Base-by-base conservation (phyloP, 371 early-diverging fungal species). In the Funneliformis caledonium region DNA sequence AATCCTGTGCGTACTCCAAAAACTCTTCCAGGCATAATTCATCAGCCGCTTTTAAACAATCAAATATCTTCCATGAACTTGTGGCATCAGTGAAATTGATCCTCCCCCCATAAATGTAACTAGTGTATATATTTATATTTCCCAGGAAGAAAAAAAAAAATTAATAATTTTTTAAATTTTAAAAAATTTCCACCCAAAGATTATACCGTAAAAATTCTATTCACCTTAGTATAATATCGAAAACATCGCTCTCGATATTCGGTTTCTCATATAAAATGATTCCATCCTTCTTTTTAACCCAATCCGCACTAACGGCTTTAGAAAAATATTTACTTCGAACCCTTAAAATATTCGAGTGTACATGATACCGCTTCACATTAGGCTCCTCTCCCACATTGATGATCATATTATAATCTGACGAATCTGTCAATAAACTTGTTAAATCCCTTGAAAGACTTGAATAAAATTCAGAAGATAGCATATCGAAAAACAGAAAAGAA, bases 101-200 rank as follows among this genome's bases (percentile, higher is more conserved):
- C 19, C 48, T 68, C 16, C 78, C 78, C 14, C 67, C 61, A 52
- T 78, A 78, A 50, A 78, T 64, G 31, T 22, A 78, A 31, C 78
- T 78, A n/a, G 10, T 37, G 26, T 26, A 26, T 26, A 37, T 0
- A 2, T 37, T 37, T 37, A 2, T 37, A 2, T 37, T 37, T 37
- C 37, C 37, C 37, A 37, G 37, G 37, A 37, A 37, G 37, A 37
- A 26, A 47, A 48, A 37, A 48, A 26, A 14, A 72, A 48, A 48
- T 22, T 37, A 37, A 67, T 11, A 67, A 37, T 5, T 43, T 11
- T 42, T 50, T 26, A 26, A 26, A 26, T 50, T 50, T 50, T 11
- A 16, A 52, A 52, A 52, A 52, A 12, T 14, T 2, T 14, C 3
- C 16, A 12, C 16, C 8, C 2, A 52, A 52, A 52, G 19, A 56